These are phyloP conservation scores for Cystobasidium sp. DNA, from an alignment of 1,284 basidiomycete genomes.

Conservation along the genomic window DNA sequence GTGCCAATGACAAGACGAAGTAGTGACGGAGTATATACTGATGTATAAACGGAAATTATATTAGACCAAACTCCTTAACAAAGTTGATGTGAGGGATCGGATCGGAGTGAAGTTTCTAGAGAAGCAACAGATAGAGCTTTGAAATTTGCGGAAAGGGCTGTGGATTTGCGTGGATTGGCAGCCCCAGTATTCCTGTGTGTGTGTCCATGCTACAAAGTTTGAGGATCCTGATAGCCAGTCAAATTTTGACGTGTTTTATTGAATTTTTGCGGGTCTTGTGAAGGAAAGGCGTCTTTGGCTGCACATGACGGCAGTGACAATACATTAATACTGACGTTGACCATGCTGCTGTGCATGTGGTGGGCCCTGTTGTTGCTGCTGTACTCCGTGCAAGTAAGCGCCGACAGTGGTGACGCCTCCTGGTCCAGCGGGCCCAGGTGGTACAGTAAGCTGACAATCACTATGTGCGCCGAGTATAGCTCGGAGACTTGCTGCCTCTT, in stretches of 20 bases:
- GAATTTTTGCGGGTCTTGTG: too few relatives aligned
- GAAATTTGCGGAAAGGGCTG: too few relatives aligned
- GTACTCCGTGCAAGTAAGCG: constrained; percentile 22
- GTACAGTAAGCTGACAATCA: constrained; percentile 48
- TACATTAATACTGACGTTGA: constrained; percentile 10
- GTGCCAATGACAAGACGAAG: constrained; percentile 1
- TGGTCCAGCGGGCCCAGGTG: constrained; percentile 25
- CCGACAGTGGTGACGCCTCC: constrained; percentile 15
- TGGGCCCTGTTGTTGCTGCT: constrained; percentile 20
- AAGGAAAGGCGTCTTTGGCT: too few relatives aligned
- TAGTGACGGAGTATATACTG: not conserved
- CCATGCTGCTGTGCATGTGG: not conserved
- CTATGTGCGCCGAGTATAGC: constrained; percentile 57
- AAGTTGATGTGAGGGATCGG: not conserved
- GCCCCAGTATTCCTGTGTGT: too few relatives aligned
- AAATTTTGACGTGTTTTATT: too few relatives aligned
- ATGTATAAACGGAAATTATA: not conserved
- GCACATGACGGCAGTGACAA: too few relatives aligned
- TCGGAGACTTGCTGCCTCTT: constrained; percentile 65
- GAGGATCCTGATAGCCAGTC: too few relatives aligned
- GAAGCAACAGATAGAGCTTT: too few relatives aligned
- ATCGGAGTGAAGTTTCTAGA: too few relatives aligned
- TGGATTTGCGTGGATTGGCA: too few relatives aligned
- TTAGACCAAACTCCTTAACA: not conserved
- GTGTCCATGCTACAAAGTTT: not conserved